Evolutionary conservation across 139 green algal species (phyloP), one percentile per base, ranked within the genome.

Genomic region (Penium margaritaceum): DNA sequence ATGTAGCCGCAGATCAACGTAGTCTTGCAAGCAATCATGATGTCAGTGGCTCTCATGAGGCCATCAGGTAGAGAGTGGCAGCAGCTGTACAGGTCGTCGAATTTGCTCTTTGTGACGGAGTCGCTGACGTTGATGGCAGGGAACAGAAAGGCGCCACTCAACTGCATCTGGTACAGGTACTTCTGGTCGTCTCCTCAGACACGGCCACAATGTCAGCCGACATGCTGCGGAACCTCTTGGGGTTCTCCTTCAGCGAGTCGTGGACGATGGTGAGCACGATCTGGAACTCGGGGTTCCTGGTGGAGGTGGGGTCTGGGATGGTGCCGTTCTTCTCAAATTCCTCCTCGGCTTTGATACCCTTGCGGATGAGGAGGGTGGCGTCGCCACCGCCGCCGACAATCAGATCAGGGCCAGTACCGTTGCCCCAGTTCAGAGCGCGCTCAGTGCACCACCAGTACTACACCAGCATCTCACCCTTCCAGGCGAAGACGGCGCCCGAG

Each of bases 391-490:
- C 95, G 77, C 98, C 95, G 0, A 99, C 92, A 61, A 99, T 90
- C 75, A 99, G 88, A 84, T 99, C 89, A 63, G 89, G 79, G 69
- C 91, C 91, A 46, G 89, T 84, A 66, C 80, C 85, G 58, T 86
- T 87, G 43, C 85, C 84, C 95, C 95, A 99, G 72, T 86, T 88
- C 60, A 99, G 87, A 86, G 89, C 84, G 39, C 84, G 62, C 85
- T 97, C 88, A 2, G 95, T 99, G 92, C 95, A 99, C 95, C 95
- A 99, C 95, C 95, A 99, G 91, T 99, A 99, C 89, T 99, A 94
- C 90, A 96, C 89, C 76, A 99, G 87, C 19, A 94, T 97, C 94
- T 99, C 94, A 63, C 94, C 94, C 89, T 99, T 98, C 95, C 95
- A 99, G 77, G 95, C 95, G 65, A 99, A 99, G 27, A 96, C 91